phyloP scores from a whole-genome alignment of 169 alveolate genomes.

The Neospora caninum region DNA sequence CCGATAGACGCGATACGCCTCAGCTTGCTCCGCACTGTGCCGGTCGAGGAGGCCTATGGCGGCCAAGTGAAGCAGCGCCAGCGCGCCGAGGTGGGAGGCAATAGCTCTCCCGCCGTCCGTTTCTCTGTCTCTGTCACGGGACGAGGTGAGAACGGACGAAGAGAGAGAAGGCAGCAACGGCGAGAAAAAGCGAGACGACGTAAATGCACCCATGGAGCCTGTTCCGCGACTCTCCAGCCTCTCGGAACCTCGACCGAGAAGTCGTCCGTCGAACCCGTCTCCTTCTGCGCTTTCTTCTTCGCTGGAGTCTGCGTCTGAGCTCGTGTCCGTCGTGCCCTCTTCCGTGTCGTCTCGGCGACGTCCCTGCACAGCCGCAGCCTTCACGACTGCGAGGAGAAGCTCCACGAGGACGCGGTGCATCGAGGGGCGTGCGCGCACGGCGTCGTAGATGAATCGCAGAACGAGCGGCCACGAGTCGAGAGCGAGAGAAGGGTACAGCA shows the following conservation, averaged over 20 bases:
- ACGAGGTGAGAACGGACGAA: not conserved
- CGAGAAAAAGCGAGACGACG: not conserved
- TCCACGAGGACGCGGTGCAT: slow-evolving; percentile 39
- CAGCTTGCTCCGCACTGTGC: slow-evolving; percentile 27
- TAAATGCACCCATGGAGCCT: not conserved
- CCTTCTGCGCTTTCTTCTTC: not conserved
- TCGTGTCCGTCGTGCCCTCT: not conserved
- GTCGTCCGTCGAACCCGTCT: not conserved
- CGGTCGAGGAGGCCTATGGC: slow-evolving; percentile 42
- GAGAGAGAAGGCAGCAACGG: not conserved
- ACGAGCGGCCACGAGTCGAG: slow-evolving; percentile 47
- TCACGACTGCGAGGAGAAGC: slow-evolving; percentile 17
- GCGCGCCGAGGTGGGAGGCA: not conserved
- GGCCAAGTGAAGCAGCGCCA: slow-evolving; percentile 27
- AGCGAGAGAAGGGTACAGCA: slow-evolving; percentile 24
- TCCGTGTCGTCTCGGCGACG: not conserved
- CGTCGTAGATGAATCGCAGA: slow-evolving; percentile 18
- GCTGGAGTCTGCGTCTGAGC: not conserved
- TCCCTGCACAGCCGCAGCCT: slow-evolving; percentile 6
- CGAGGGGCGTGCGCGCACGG: slow-evolving; percentile 44
- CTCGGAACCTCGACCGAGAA: too few species aligned
- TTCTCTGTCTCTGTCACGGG: not conserved
- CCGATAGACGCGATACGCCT: slow-evolving; percentile 11
- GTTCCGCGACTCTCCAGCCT: too few species aligned
- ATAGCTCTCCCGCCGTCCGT: not conserved